phyloP scores from a whole-genome alignment of 2,329 filamentous ascomycete species.

The Fusarium hainanense region DNA sequence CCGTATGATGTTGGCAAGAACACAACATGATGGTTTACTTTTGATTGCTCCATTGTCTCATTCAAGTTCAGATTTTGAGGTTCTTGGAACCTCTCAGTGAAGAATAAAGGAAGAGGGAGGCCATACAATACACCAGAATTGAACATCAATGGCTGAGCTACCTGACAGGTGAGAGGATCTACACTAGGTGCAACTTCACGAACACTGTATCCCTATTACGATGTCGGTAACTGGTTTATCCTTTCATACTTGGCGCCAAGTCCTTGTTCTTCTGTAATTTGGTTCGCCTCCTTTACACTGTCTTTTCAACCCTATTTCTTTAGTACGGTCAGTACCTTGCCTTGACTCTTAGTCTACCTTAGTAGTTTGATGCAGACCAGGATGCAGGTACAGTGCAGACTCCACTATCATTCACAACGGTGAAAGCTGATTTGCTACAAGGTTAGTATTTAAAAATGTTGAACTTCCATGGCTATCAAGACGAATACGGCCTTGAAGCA shows the following conservation, averaged over 20 bases:
- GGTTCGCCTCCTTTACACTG: neutral
- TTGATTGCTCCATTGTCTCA: neutral
- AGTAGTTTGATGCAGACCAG: neutral
- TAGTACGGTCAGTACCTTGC: neutral
- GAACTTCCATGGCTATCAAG: neutral
- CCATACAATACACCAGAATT: neutral
- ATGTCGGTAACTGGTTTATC: neutral
- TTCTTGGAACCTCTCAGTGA: neutral
- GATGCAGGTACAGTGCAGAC: neutral
- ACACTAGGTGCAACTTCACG: neutral
- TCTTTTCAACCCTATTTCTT: neutral
- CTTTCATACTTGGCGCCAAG: neutral
- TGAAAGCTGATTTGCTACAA: neutral
- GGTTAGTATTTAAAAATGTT: neutral
- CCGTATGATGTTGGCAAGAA: neutral
- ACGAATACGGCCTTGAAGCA: neutral
- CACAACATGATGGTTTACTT: neutral
- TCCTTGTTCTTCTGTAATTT: neutral
- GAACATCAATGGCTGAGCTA: neutral
- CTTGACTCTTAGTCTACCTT: neutral
- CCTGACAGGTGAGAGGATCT: neutral
- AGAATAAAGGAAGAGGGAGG: neutral
- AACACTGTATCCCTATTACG: neutral
- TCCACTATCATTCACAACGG: neutral
- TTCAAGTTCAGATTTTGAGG: neutral